Evolutionary conservation across 768 basidiomycete species (phyloP), one percentile per base, ranked within the genome.

Genomic region (Trametes meyenii): DNA sequence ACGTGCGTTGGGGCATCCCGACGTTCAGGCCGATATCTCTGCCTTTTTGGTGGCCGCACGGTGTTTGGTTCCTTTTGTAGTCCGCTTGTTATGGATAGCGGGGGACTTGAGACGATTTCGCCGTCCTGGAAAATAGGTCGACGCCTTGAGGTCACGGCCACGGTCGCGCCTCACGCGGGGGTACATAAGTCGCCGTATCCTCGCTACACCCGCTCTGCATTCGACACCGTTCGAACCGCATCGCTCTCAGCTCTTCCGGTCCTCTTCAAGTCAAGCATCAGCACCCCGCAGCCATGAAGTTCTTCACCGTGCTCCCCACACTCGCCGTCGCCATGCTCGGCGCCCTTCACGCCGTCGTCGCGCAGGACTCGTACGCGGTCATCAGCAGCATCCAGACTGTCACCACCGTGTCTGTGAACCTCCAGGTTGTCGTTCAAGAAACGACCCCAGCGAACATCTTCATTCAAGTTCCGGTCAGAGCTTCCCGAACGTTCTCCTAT

Each of bases 311-410:
- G 5, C 48, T 50, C 26, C 26, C 48, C 26, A 13, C 33, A 26
- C 13, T 50, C 29, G 48, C 26, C 48, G 17, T 29, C 29, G 29
- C 21, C 48, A 16, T 33, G 8, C 29, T 50, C 48, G 48, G 48
- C 48, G 48, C 55, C 13, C 17, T 49, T 21, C 29, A 33, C 29
- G 49, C 45, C 35, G 55, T 57, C 24, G 23, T 49, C 46, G 55
- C 55, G 3, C 45, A 57, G 38, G 23, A 40, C 21, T 11, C 55
- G n/a, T 4, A 14, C 5, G 13, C 17, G 36, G n/a, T 57, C 46
- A 38, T 57, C 45, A n/a, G 2, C 1, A 45, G 36, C 1, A n/a
- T 57, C 36, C 12, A 40, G 11, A 14, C 2, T 12, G 19, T 56
- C 35, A 56, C 55, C 26, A n/a, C 23, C 26, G 17, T 4, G 42